Conservation (phyloP, 2,329 filamentous ascomycete genomes). For the Fusarium sp. region DNA sequence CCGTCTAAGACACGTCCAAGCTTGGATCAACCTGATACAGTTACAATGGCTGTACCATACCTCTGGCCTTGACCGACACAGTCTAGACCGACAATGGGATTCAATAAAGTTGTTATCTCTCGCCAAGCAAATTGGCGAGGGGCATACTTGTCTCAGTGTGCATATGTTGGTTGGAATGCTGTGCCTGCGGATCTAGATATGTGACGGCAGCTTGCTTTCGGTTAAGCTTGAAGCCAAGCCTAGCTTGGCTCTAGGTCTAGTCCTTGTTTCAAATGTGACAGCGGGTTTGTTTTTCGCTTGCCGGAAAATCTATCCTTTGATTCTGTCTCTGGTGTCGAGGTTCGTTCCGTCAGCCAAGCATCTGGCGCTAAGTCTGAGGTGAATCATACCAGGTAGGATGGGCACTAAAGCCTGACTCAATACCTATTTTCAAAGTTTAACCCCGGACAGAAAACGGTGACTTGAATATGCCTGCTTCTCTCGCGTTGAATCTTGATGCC, state of each 20-base stretch:
- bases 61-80: neutral
- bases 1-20: neutral
- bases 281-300: neutral
- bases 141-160: neutral
- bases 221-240: slow-evolving; percentile 1
- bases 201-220: slow-evolving; percentile 10
- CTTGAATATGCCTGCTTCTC: too few relatives aligned
- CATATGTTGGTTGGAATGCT: slow-evolving; percentile 16
- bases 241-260: neutral
- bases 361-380: neutral
- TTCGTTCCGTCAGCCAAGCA: neutral
- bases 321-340: neutral
- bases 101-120: neutral
- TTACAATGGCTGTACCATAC: neutral
- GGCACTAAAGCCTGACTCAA: too few relatives aligned
- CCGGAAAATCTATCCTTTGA: too few relatives aligned
- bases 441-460: too few relatives aligned
- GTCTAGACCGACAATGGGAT: neutral
- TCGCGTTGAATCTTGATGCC: too few relatives aligned
- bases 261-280: slow-evolving; percentile 18
- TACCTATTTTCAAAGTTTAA: too few relatives aligned
- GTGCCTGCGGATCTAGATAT: slow-evolving; percentile 5
- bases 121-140: slow-evolving; percentile 10
- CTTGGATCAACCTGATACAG: neutral
- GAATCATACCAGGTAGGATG: too few relatives aligned